Evolutionary conservation across 2,329 filamentous ascomycete genomes (phyloP).

Genomic region (Reticulascus tulasneorum): DNA sequence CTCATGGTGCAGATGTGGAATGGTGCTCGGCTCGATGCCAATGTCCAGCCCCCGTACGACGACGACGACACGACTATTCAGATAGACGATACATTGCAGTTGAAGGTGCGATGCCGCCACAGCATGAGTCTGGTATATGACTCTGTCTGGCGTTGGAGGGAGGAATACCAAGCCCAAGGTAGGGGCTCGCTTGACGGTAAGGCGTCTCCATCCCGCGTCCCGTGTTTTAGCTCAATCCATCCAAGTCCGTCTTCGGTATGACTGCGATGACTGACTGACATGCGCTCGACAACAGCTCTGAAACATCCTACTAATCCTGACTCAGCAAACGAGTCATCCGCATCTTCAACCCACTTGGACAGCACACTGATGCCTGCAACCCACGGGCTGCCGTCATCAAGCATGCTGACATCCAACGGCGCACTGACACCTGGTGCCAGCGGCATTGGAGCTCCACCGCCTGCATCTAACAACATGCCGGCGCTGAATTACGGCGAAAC

Average conservation of each 20-base stretch:
- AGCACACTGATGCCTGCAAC: conserved; percentile 51
- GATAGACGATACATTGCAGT: conserved; percentile 68
- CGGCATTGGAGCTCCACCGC: conserved; percentile 19
- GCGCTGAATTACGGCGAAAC: conserved; percentile 59
- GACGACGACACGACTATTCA: conserved; percentile 45
- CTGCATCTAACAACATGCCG: conserved; percentile 42
- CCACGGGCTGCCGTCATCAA: conserved; percentile 43
- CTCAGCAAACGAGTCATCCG: conserved; percentile 68
- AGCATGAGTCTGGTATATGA: conserved; percentile 85
- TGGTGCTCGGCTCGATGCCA: conserved; percentile 52
- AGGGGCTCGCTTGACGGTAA: conserved; percentile 68
- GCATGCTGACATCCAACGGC: conserved; percentile 45
- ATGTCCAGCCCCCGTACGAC: conserved; percentile 38
- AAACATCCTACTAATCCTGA: conserved; percentile 86
- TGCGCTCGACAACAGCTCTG: conserved; percentile 48
- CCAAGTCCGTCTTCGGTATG: conserved; percentile 16
- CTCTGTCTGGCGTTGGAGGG: conserved; percentile 81
- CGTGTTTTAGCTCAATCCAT: conserved; percentile 14
- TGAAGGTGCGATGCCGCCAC: conserved; percentile 79
- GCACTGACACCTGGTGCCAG: conserved; percentile 48
- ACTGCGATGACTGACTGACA: conserved; percentile 21
- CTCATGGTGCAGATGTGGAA: conserved; percentile 89
- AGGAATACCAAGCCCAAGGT: conserved; percentile 70
- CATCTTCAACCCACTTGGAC: conserved; percentile 62
- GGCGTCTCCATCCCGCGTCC: conserved; percentile 18